Base-by-base conservation (phyloP, 495 filamentous ascomycete genomes). In the Neurospora discreta region DNA sequence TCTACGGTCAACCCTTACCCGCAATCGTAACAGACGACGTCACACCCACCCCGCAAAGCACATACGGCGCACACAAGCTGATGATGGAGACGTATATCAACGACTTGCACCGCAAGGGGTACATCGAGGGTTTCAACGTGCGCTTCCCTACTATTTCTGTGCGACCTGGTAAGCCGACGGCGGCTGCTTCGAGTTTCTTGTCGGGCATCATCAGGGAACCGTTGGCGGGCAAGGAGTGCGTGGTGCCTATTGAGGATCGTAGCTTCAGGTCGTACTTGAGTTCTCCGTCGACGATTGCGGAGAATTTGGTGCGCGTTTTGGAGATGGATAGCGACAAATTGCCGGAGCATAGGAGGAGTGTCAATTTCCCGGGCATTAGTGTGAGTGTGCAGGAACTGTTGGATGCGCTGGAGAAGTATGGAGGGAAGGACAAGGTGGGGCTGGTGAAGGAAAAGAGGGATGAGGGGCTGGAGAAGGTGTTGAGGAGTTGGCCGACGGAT, bases 31-130 rank as follows among this genome's bases (percentile, higher is more conserved):
- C 77, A 16, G 81, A 83, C 73, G 69, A 76, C 33, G 90, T 90
- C 9, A 71, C 86, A 42, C 88, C 92, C 7, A 88, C 89, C 16
- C 92, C 92, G 7, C 82, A 88, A 71, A 87, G 88, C 10, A 90
- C 88, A 13, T 95, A 95, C 77, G 92, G 92, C 68, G 86, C 90
- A 69, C 89, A 94, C 82, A 95, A 95, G 80, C 84, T 93, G 74
- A 89, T 93, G 73, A 85, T 86, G 74, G 92, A 95, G 82, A 85
- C 84, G 11, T 81, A 93, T 36, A 78, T 95, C 75, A 94, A 92
- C 76, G 92, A 94, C 75, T 89, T 91, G 81, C 90, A 90, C 39
- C 87, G 92, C 8, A 86, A 88, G 43, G 89, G 89, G 0, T 88
- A 88, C 77, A 75, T 95, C 60, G 87, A 93, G 73, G 92, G 86